These are phyloP conservation scores for Sporothrix mexicana DNA, from an alignment of 2,329 filamentous ascomycete genomes.

Conservation along the genomic window DNA sequence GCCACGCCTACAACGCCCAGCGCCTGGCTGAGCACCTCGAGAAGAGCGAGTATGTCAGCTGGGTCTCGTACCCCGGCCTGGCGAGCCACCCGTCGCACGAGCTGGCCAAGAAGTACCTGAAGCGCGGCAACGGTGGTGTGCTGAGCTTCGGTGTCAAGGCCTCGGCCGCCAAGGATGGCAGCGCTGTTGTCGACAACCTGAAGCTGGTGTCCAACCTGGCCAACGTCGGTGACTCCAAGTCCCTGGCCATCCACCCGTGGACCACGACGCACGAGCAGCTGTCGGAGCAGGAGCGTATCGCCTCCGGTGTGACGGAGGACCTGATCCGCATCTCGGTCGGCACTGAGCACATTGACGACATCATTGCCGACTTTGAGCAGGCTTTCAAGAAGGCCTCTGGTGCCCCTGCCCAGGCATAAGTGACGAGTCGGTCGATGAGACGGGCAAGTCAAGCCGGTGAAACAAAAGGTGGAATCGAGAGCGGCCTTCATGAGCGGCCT, in stretches of 20 bases:
- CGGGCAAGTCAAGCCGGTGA: too few relatives aligned
- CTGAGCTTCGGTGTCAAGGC: slow-evolving; percentile 94
- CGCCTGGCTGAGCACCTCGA: slow-evolving; percentile 82
- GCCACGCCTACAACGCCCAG: slow-evolving; percentile 84
- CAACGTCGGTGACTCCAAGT: slow-evolving; percentile 96
- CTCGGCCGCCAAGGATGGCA: slow-evolving; percentile 74
- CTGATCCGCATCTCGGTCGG: slow-evolving; percentile 94
- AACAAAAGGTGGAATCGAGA: not conserved
- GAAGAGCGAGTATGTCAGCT: slow-evolving; percentile 80
- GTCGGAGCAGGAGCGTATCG: slow-evolving; percentile 76
- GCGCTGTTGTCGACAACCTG: slow-evolving; percentile 89
- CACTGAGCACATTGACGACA: slow-evolving; percentile 96
- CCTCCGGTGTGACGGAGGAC: slow-evolving; percentile 85
- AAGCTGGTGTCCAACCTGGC: slow-evolving; percentile 95
- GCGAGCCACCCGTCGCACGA: slow-evolving; percentile 80
- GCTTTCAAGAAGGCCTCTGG: slow-evolving; percentile 71
- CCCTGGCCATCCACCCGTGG: slow-evolving; percentile 93
- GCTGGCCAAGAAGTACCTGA: slow-evolving; percentile 84
- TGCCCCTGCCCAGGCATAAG: slow-evolving; percentile 46
- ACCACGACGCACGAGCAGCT: slow-evolving; percentile 94
- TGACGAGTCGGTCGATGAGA: too few relatives aligned
- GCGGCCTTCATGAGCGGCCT: not conserved
- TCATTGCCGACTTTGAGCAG: slow-evolving; percentile 94
- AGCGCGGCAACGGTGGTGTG: slow-evolving; percentile 84
- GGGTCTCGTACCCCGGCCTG: slow-evolving; percentile 93